These are phyloP conservation scores for Xylariales sp. DNA, from an alignment of 2,329 filamentous ascomycete species.

Conservation along the genomic window DNA sequence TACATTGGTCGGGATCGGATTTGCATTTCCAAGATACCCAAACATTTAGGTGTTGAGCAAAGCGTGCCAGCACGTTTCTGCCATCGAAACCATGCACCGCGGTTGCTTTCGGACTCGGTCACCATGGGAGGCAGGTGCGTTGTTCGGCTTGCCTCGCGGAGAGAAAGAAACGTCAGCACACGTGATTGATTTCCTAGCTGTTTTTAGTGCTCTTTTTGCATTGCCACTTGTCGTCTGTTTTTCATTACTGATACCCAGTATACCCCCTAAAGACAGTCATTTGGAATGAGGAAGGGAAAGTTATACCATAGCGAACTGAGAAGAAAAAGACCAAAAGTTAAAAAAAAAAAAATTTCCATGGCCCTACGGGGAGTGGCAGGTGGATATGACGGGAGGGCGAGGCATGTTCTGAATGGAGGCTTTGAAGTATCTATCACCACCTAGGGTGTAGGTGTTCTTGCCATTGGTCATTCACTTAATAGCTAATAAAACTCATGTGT, in stretches of 20 bases:
- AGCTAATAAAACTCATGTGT: slow-evolving; percentile 11
- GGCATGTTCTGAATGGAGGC: slow-evolving; percentile 9
- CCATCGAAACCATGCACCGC: too few species aligned
- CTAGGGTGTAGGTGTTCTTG: slow-evolving; percentile 5
- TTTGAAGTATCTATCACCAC: slow-evolving; percentile 7
- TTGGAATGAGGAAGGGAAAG: slow-evolving; percentile 23
- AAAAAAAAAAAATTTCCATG: slow-evolving; percentile 15
- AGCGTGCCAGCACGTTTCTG: neutral
- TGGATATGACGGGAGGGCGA: slow-evolving; percentile 7
- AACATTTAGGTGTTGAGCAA: slow-evolving; percentile 3
- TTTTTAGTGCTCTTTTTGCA: slow-evolving; percentile 24
- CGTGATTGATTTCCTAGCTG: slow-evolving; percentile 21
- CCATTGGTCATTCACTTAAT: slow-evolving; percentile 9
- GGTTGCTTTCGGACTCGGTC: neutral
- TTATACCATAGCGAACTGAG: too few species aligned
- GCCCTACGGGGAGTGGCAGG: slow-evolving; percentile 10
- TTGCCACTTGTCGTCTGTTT: slow-evolving; percentile 16
- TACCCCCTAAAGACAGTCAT: slow-evolving; percentile 27
- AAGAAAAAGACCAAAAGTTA: slow-evolving; percentile 18
- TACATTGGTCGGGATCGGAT: slow-evolving; percentile 28
- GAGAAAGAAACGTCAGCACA: slow-evolving; percentile 17
- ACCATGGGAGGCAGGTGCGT: neutral
- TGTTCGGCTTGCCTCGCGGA: slow-evolving; percentile 5
- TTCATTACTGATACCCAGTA: slow-evolving; percentile 33
- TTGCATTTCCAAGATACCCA: slow-evolving; percentile 33